Evolutionary conservation across 2,329 filamentous ascomycete species (phyloP).

Genomic region (Colletotrichum theobromicola): DNA sequence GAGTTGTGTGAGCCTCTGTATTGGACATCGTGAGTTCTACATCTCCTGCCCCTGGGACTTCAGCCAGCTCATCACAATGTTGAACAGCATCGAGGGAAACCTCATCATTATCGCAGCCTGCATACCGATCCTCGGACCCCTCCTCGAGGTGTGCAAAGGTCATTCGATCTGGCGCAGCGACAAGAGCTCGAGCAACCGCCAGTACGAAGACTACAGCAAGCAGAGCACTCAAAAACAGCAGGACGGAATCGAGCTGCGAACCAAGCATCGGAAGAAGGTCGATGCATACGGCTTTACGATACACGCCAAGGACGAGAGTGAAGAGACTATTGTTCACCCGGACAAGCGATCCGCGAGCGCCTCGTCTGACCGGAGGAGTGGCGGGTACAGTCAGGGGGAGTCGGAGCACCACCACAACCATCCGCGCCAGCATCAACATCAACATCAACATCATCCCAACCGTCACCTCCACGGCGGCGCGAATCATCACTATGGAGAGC

Average conservation of each 20-base stretch:
- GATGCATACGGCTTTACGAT: background rate
- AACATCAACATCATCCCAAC: background rate
- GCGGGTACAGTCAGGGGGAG: background rate
- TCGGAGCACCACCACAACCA: background rate
- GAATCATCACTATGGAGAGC: background rate
- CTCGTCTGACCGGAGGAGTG: background rate
- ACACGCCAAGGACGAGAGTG: background rate
- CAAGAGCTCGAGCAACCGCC: background rate
- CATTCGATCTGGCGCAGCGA: slow-evolving; percentile 4
- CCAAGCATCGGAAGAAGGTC: background rate
- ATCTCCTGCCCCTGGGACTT: background rate
- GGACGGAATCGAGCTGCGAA: background rate
- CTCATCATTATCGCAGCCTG: slow-evolving; percentile 33
- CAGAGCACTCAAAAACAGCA: background rate
- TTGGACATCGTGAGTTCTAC: background rate
- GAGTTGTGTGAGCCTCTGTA: background rate
- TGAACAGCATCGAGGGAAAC: background rate
- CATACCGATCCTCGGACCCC: slow-evolving; percentile 32
- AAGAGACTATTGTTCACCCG: background rate
- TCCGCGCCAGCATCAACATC: background rate
- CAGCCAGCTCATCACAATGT: background rate
- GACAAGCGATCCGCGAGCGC: background rate
- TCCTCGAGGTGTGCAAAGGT: slow-evolving; percentile 26
- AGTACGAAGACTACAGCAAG: background rate
- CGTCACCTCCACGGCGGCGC: background rate